A percentile compares a stretch with the other conserved stretches of the same genome.
phyloP scores from a whole-genome alignment of 1,284 basidiomycete species.

The Apiotrichum laibachii region DNA sequence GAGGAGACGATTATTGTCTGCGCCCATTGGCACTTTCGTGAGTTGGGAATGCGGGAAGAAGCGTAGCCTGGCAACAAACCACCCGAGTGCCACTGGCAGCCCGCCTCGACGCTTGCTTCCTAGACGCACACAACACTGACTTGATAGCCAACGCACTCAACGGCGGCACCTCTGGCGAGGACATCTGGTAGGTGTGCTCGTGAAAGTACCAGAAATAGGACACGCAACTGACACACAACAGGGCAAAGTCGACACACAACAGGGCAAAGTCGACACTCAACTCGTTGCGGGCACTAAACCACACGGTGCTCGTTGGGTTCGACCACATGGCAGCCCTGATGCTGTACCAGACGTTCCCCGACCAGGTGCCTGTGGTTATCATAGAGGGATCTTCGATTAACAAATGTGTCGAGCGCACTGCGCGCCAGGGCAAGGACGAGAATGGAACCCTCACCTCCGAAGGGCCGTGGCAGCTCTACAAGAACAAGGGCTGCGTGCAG shows the following conservation, averaged over 20 bases:
- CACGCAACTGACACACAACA: not conserved
- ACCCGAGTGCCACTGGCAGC: not conserved
- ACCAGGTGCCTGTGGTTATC: slow-evolving; percentile 30
- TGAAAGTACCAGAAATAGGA: too few species aligned
- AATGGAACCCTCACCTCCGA: too few species aligned
- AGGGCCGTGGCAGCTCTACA: slow-evolving; percentile 19
- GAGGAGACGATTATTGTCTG: slow-evolving; percentile 30
- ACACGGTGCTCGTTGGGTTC: slow-evolving; percentile 32
- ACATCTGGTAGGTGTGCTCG: slow-evolving; percentile 36
- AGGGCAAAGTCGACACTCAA: slow-evolving; percentile 36
- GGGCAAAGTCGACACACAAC: slow-evolving; percentile 31
- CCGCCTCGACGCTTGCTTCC: too few species aligned
- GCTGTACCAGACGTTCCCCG: slow-evolving; percentile 36
- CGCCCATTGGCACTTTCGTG: slow-evolving; percentile 28
- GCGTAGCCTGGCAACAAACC: too few species aligned
- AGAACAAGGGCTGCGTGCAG: slow-evolving; percentile 25
- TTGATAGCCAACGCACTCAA: slow-evolving; percentile 7
- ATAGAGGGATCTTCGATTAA: slow-evolving; percentile 22
- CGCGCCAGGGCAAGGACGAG: not conserved
- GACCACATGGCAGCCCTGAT: slow-evolving; percentile 30
- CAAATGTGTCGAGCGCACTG: slow-evolving; percentile 23
- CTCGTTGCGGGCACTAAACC: slow-evolving; percentile 27
- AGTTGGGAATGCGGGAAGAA: not conserved
- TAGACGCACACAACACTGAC: too few species aligned
- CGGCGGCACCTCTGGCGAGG: slow-evolving; percentile 28